Percentiles rank a stretch among this genome's conserved stretches.
phyloP scores from a whole-genome alignment of 2,329 filamentous ascomycete species.

The Microcyclospora pomicola region DNA sequence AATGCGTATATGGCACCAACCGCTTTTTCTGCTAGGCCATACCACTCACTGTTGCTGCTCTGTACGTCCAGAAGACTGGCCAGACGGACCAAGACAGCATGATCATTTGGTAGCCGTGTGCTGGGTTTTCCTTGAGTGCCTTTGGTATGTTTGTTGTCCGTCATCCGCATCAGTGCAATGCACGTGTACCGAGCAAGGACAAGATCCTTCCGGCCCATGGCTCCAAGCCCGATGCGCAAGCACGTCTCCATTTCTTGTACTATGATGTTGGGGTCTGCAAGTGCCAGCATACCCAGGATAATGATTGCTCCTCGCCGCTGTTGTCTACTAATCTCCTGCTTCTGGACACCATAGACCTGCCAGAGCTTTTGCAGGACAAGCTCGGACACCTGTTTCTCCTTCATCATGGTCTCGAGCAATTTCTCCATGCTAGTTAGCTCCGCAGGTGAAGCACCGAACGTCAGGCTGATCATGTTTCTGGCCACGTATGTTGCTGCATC shows the following conservation, averaged over 20 bases:
- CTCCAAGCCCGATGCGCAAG: constrained; percentile 74
- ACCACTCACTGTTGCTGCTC: constrained; percentile 85
- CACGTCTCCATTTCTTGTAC: constrained; percentile 92
- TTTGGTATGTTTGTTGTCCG: constrained; percentile 66
- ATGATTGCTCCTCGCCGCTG: constrained; percentile 91
- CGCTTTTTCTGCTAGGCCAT: constrained; percentile 88
- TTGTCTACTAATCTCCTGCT: constrained; percentile 78
- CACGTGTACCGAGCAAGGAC: constrained; percentile 91
- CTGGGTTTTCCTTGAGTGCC: constrained; percentile 50
- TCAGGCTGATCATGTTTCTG: constrained; percentile 97
- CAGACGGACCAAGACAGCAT: constrained; percentile 69
- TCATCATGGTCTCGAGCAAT: constrained; percentile 94
- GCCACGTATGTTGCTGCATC: constrained; percentile 92
- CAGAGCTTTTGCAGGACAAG: constrained; percentile 83
- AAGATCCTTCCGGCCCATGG: constrained; percentile 66
- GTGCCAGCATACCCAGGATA: constrained; percentile 87
- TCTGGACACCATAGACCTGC: constrained; percentile 94
- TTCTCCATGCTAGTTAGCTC: constrained; percentile 94
- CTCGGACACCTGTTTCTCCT: constrained; percentile 71
- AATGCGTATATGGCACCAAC: constrained; percentile 90
- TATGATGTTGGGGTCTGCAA: constrained; percentile 83
- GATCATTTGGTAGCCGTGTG: constrained; percentile 77
- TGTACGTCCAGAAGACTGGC: constrained; percentile 74
- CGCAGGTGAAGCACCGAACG: constrained; percentile 85
- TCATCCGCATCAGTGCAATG: constrained; percentile 81